Evolutionary conservation across 2,329 filamentous ascomycete species (phyloP).

Genomic region (Mariannaea sp.): DNA sequence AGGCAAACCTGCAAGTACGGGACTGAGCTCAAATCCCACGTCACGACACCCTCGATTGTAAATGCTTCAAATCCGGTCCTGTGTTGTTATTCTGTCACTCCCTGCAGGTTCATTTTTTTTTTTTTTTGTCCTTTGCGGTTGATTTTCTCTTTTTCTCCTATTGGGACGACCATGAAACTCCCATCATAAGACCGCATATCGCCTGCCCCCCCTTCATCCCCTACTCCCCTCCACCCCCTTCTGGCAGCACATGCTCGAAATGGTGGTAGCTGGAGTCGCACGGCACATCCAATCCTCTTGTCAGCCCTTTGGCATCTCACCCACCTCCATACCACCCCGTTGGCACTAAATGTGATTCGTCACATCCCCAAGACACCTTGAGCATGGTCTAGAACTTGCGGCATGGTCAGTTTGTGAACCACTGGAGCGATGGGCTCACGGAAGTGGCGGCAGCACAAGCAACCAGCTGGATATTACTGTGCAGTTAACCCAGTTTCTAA

Average conservation of each 20-base stretch:
- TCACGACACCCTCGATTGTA: not conserved
- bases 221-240: too few relatives aligned
- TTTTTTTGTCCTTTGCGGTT: too few relatives aligned
- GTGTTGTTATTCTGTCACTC: conserved; percentile 7
- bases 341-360: conserved; percentile 32
- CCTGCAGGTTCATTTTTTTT: conserved; percentile 2
- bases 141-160: too few relatives aligned
- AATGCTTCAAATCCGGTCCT: too few relatives aligned
- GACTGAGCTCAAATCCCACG: too few relatives aligned
- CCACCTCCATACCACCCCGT: conserved; percentile 7
- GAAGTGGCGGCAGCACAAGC: conserved; percentile 14
- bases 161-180: too few relatives aligned
- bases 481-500: too few relatives aligned
- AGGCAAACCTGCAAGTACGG: conserved; percentile 15
- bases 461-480: too few relatives aligned
- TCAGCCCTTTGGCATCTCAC: conserved; percentile 7
- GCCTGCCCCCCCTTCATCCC: too few relatives aligned
- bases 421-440: conserved; percentile 6
- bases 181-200: too few relatives aligned
- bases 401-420: conserved; percentile 5
- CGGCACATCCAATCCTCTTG: conserved; percentile 21
- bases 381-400: conserved; percentile 16
- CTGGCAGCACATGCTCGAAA: conserved; percentile 16
- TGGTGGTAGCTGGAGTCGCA: conserved; percentile 15
- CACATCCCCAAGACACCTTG: conserved; percentile 23